A percentile compares a stretch with the other conserved stretches of the same genome.
phyloP scores from a whole-genome alignment of 805 yeast species.

The Ascoidea tarda region DNA sequence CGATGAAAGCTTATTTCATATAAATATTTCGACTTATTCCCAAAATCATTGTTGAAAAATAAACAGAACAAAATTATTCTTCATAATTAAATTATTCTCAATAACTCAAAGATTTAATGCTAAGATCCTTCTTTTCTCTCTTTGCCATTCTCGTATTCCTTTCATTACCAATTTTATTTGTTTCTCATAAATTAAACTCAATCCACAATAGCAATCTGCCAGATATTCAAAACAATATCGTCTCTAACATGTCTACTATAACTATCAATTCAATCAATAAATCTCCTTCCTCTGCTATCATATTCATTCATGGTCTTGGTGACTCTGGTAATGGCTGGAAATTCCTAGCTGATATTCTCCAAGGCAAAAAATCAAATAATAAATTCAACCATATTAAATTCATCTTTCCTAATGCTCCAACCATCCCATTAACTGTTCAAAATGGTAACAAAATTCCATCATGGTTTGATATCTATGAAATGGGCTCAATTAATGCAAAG shows the following conservation, averaged over 20 bases:
- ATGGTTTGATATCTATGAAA: slow-evolving; percentile 71
- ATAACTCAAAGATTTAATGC: no score
- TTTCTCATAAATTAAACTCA: background rate
- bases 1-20: no score
- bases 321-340: slow-evolving; percentile 87
- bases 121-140: background rate
- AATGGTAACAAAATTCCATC: slow-evolving; percentile 59
- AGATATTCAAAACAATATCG: no score
- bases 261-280: background rate
- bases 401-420: slow-evolving; percentile 87
- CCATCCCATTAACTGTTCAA: slow-evolving; percentile 50
- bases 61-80: no score
- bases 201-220: background rate
- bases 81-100: no score
- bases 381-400: slow-evolving; percentile 46
- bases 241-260: background rate
- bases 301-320: slow-evolving; percentile 83
- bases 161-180: background rate
- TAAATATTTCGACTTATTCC: no score
- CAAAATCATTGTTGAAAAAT: no score
- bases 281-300: slow-evolving; percentile 29
- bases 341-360: slow-evolving; percentile 56
- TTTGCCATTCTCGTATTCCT: background rate
- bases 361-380: slow-evolving; percentile 16
- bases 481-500: slow-evolving; percentile 27